Percentiles rank a stretch among this genome's conserved stretches.
These are phyloP conservation scores for Serendipita sp. DNA, from an alignment of 768 basidiomycete species.

Conservation along the genomic window DNA sequence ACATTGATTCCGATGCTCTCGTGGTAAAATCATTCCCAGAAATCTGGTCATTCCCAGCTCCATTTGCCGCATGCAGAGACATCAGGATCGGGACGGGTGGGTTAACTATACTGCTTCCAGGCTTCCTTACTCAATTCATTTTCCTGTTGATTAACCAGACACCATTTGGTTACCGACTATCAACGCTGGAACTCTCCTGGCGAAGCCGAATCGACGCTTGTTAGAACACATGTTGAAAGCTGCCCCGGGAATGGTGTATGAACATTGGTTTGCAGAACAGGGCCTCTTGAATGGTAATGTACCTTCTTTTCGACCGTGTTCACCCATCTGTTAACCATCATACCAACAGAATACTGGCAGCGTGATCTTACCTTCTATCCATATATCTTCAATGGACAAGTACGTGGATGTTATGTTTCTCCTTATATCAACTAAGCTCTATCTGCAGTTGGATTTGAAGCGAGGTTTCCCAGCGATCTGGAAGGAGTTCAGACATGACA, in stretches of 20 bases:
- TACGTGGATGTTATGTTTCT: not conserved
- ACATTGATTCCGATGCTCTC: slow-evolving; percentile 7
- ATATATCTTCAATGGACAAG: slow-evolving; percentile 8
- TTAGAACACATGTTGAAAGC: slow-evolving; percentile 5
- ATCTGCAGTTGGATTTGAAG: slow-evolving; percentile 6
- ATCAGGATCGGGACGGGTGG: slow-evolving; percentile 2
- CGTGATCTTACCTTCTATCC: slow-evolving; percentile 5
- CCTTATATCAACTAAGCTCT: not conserved
- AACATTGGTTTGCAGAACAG: slow-evolving; percentile 5
- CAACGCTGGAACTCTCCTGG: slow-evolving; percentile 6
- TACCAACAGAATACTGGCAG: slow-evolving; percentile 5
- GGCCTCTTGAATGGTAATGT: not conserved
- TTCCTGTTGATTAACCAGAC: not conserved
- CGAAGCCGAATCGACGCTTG: slow-evolving; percentile 5
- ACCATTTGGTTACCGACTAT: slow-evolving; percentile 5
- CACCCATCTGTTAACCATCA: not conserved
- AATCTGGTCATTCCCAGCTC: slow-evolving; percentile 5
- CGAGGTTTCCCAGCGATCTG: slow-evolving; percentile 6
- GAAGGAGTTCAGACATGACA: slow-evolving; percentile 4
- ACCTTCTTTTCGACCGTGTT: too few species aligned
- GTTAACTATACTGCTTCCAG: too few species aligned
- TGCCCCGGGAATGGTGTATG: slow-evolving; percentile 4
- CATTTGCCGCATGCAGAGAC: slow-evolving; percentile 4
- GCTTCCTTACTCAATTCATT: not conserved
- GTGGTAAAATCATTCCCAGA: slow-evolving; percentile 6